A percentile compares a stretch with the other conserved stretches of the same genome.
Conservation (phyloP, 441 rosid genomes). For the Hypseocharis bilobata region DNA sequence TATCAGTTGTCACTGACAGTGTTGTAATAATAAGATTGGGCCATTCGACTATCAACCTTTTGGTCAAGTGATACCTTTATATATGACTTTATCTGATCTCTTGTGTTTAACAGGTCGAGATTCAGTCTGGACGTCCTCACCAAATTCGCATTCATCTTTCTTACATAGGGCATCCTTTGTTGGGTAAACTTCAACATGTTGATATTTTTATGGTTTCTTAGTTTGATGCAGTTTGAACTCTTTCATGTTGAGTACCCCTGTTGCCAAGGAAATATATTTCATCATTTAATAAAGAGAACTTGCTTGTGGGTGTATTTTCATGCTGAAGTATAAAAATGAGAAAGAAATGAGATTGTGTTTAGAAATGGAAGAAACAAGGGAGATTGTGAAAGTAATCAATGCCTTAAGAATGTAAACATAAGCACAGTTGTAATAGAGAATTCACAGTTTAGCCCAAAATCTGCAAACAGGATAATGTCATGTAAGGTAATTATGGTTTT, state of each 20-base stretch:
- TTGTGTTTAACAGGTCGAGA: slow-evolving; percentile 53
- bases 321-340: background rate
- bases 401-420: background rate
- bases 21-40: background rate
- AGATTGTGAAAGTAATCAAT: background rate
- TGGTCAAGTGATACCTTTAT: background rate
- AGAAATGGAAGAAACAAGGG: background rate
- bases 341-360: background rate
- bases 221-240: slow-evolving; percentile 10
- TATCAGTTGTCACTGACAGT: background rate
- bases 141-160: slow-evolving; percentile 92
- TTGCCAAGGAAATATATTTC: background rate
- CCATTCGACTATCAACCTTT: background rate
- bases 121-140: slow-evolving; percentile 84
- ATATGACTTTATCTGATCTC: background rate
- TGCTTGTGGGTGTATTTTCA: no score
- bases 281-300: no score
- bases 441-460: no score
- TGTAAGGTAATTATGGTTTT: no score
- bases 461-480: no score
- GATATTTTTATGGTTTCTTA: background rate
- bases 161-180: slow-evolving; percentile 69
- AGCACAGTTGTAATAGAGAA: background rate
- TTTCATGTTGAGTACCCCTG: background rate
- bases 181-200: slow-evolving; percentile 38